Evolutionary conservation across 1,284 basidiomycete genomes (phyloP).

Genomic region (Pyrrhoderma noxium): DNA sequence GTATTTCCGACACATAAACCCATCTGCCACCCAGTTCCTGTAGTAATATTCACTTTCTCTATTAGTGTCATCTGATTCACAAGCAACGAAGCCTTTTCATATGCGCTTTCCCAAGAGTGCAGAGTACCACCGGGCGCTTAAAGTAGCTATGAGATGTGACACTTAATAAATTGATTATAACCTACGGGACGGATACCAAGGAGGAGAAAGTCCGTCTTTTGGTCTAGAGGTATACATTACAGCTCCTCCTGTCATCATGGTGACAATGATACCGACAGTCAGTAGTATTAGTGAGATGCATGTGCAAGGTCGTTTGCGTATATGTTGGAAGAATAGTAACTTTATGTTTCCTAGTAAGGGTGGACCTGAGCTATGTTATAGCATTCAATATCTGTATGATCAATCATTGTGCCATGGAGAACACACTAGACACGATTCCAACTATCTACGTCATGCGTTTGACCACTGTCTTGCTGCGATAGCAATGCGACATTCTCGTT

Average conservation of each 20-base stretch:
- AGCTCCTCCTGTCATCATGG: slow-evolving; percentile 1
- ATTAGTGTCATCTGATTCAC: slow-evolving; percentile 17
- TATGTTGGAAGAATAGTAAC: too few relatives aligned
- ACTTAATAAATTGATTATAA: neutral
- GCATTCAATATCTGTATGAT: too few relatives aligned
- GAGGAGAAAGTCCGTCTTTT: slow-evolving; percentile 14
- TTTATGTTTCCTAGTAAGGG: too few relatives aligned
- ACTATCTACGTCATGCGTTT: too few relatives aligned
- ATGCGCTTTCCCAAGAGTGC: slow-evolving; percentile 11
- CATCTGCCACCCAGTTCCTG: slow-evolving; percentile 19
- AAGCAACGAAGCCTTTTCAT: slow-evolving; percentile 14
- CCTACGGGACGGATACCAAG: slow-evolving; percentile 18
- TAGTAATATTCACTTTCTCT: slow-evolving; percentile 18
- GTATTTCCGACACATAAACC: slow-evolving; percentile 18
- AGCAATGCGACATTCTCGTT: neutral
- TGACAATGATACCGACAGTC: neutral
- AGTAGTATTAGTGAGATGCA: too few relatives aligned
- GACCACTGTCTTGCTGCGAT: neutral
- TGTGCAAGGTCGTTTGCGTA: too few relatives aligned
- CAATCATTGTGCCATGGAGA: too few relatives aligned
- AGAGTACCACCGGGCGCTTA: slow-evolving; percentile 16
- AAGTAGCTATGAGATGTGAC: neutral
- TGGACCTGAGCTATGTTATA: too few relatives aligned
- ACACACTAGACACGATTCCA: too few relatives aligned
- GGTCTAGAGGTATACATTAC: slow-evolving; percentile 7